Base-by-base conservation (phyloP, 176 grass and related monocot species). In the Triticum turgidum region DNA sequence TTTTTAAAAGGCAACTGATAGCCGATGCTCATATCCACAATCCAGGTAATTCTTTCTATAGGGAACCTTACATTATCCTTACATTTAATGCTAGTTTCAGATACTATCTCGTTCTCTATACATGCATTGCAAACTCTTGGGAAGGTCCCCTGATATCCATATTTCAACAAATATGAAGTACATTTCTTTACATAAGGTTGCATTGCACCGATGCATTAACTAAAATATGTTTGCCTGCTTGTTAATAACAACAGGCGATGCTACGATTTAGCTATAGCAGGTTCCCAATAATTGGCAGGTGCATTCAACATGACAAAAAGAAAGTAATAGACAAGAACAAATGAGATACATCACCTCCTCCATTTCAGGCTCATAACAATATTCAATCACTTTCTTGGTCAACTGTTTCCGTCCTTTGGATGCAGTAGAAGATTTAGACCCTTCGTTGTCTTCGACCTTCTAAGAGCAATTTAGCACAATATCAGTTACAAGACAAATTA, bases 331-430 rank as follows among this genome's bases (percentile, higher is more conserved):
- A 65, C 49, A 87, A 15, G 61, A 74, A 86, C 38, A 56, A 79
- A 90, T 34, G 39, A 63, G 72, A 15, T 75, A 45, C 41, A 89
- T 90, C 76, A 98, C 96, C 96, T 98, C 93, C 90, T 96, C 93
- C 96, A 98, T 98, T 88, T 98, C 96, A 22, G 86, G 86, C 70
- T 98, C 96, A 94, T 98, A 98, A 87, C 96, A 96, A 52, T 98
- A 98, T 56, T 98, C 96, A 25, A 98, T 94, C 61, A 92, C 96
- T 91, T 96, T 98, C 86, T 95, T 98, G 44, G 96, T 96, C 69
- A 91, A 87, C 61, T 91, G 92, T 78, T 95, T 95, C 82, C 88
- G 89, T 83, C 90, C 92, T 92, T 88, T 95, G n/a, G 87, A 84
- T 71, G 80, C 79, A 76, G 72, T 52, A 82, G 88, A 92, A 77